Evolutionary conservation across 2,329 filamentous ascomycete genomes (phyloP).

Genomic region (Tolypocladium ophioglossoides): DNA sequence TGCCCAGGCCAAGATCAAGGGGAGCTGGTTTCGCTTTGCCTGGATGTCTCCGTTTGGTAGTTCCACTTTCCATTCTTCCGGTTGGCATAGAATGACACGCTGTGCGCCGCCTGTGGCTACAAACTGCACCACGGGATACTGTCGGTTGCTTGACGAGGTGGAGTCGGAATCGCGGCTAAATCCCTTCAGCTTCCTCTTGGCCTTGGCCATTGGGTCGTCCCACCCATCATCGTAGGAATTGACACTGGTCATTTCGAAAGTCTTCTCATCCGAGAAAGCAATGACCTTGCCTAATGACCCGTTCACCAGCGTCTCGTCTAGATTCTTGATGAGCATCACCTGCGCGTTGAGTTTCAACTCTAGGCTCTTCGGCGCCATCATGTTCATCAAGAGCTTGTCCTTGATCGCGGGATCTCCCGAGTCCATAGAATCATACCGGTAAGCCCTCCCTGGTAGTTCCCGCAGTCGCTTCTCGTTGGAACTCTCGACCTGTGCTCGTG

Average conservation of each 20-base stretch:
- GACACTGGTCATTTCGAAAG: slow-evolving; percentile 26
- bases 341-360: slow-evolving; percentile 85
- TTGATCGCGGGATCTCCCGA: slow-evolving; percentile 60
- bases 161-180: slow-evolving; percentile 31
- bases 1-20: slow-evolving; percentile 92
- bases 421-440: slow-evolving; percentile 66
- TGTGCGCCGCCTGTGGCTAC: slow-evolving; percentile 60
- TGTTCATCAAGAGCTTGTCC: slow-evolving; percentile 72
- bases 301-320: slow-evolving; percentile 89
- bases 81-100: slow-evolving; percentile 60
- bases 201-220: slow-evolving; percentile 32
- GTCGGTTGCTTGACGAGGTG: slow-evolving; percentile 35
- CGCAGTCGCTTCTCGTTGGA: slow-evolving; percentile 70
- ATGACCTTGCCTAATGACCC: slow-evolving; percentile 80
- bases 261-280: slow-evolving; percentile 27
- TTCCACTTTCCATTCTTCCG: slow-evolving; percentile 93
- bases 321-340: slow-evolving; percentile 99
- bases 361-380: slow-evolving; percentile 81
- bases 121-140: slow-evolving; percentile 82
- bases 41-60: slow-evolving; percentile 91
- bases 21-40: slow-evolving; percentile 71
- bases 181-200: slow-evolving; percentile 46
- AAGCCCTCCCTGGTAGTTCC: slow-evolving; percentile 56
- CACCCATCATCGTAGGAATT: slow-evolving; percentile 32
- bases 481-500: slow-evolving; percentile 75